Conservation (phyloP, 768 basidiomycete genomes). For the Lentinula boryana region DNA sequence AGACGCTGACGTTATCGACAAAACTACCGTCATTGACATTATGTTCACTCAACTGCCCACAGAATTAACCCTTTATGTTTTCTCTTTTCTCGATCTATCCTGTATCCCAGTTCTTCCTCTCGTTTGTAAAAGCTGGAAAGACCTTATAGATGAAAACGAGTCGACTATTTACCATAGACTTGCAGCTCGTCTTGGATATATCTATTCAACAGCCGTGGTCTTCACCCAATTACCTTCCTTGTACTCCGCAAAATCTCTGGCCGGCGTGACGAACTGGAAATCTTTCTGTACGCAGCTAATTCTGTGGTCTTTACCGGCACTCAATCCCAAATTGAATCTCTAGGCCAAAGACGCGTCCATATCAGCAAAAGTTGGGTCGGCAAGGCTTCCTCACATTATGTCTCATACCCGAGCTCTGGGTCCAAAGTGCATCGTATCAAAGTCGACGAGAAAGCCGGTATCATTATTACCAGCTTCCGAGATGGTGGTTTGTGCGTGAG, state of each 20-base stretch:
- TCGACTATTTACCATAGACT: conserved; percentile 51
- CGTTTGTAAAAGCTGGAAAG: conserved; percentile 40
- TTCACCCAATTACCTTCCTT: conserved; percentile 23
- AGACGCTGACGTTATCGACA: not conserved
- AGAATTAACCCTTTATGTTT: conserved; percentile 47
- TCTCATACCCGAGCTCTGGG: conserved; percentile 26
- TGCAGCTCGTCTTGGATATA: conserved; percentile 45
- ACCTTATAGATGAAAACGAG: conserved; percentile 42
- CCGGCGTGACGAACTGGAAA: conserved; percentile 45
- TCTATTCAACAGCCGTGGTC: conserved; percentile 18
- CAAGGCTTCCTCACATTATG: conserved; percentile 32
- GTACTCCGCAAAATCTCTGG: conserved; percentile 29
- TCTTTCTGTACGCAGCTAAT: conserved; percentile 45
- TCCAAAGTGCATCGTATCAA: conserved; percentile 65
- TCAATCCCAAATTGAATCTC: not conserved
- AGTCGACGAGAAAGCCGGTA: conserved; percentile 56
- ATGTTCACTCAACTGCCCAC: conserved; percentile 43
- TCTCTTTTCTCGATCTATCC: conserved; percentile 44
- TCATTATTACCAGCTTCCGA: conserved; percentile 52
- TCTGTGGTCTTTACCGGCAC: not conserved
- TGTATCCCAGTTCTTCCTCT: conserved; percentile 29
- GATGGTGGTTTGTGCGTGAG: conserved; percentile 54
- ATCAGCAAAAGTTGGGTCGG: conserved; percentile 54
- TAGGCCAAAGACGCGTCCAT: conserved; percentile 40
- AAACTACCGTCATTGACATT: not conserved